Evolutionary conservation across 108 stramenopile genomes (phyloP).

Genomic region (Nitzschia putrida): DNA sequence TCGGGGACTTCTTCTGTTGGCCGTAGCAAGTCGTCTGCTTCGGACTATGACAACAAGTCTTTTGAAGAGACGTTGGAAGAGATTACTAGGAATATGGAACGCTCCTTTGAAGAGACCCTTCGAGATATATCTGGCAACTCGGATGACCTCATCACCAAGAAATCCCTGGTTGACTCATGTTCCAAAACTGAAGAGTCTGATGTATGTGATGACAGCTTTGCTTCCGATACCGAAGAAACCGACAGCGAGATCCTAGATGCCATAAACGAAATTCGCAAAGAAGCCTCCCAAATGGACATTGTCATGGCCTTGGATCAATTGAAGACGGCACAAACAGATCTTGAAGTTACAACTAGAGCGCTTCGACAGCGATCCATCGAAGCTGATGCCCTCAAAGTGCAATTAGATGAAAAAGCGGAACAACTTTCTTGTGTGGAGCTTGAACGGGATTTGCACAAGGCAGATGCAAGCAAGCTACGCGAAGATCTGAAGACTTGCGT

Average conservation of each 20-base stretch:
- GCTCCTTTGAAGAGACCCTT: neutral
- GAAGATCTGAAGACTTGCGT: slow-evolving; percentile 39
- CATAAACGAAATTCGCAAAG: slow-evolving; percentile 45
- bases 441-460: slow-evolving; percentile 45
- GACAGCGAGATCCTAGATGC: slow-evolving; percentile 40
- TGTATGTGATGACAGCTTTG: slow-evolving; percentile 6
- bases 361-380: slow-evolving; percentile 19
- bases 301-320: slow-evolving; percentile 43
- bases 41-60: neutral
- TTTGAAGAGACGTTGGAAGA: slow-evolving; percentile 11
- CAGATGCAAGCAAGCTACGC: slow-evolving; percentile 37
- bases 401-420: slow-evolving; percentile 24
- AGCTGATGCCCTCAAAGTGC: slow-evolving; percentile 22
- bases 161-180: neutral
- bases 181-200: neutral
- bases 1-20: neutral
- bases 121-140: slow-evolving; percentile 11
- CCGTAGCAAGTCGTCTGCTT: neutral
- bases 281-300: slow-evolving; percentile 43
- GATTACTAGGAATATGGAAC: neutral
- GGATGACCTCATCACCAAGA: neutral
- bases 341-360: slow-evolving; percentile 17
- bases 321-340: slow-evolving; percentile 36
- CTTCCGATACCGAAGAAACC: slow-evolving; percentile 16
- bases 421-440: slow-evolving; percentile 34